Conservation (phyloP, 106 monocot genomes). For the Dioscorea zingiberensis region DNA sequence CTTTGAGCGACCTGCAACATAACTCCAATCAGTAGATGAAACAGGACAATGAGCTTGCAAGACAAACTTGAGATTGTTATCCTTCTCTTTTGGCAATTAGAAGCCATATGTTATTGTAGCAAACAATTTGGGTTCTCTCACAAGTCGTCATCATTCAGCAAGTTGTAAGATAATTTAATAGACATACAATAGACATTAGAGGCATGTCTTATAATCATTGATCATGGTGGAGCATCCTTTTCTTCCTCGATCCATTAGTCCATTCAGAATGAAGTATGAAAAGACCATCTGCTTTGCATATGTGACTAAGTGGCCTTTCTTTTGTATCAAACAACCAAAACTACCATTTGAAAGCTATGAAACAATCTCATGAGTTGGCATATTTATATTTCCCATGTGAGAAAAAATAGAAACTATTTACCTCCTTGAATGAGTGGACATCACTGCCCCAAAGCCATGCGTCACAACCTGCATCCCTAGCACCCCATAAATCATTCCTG, state of each 20-base stretch:
- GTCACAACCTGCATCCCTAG: constrained; percentile 97
- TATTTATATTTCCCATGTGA: neutral
- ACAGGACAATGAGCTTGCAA: neutral
- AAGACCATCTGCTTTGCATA: neutral
- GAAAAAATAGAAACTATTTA: neutral
- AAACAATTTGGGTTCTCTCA: neutral
- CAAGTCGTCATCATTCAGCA: neutral
- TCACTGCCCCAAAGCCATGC: constrained; percentile 99
- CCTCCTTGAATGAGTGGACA: constrained; percentile 92
- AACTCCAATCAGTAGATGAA: neutral
- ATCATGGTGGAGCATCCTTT: neutral
- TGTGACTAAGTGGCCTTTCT: neutral
- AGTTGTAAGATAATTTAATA: neutral
- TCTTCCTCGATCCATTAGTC: too few relatives aligned
- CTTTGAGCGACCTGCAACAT: constrained; percentile 48
- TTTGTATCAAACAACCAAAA: neutral
- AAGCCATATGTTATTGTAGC: neutral
- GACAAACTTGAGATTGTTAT: neutral
- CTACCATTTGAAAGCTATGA: neutral
- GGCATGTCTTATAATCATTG: neutral
- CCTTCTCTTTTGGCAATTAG: neutral
- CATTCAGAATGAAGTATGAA: neutral
- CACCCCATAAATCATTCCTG: constrained; percentile 96
- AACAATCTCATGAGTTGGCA: too few relatives aligned
- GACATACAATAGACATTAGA: neutral